Base-by-base conservation (phyloP, 1,139 yeast species). In the Wickerhamiella infanticola region DNA sequence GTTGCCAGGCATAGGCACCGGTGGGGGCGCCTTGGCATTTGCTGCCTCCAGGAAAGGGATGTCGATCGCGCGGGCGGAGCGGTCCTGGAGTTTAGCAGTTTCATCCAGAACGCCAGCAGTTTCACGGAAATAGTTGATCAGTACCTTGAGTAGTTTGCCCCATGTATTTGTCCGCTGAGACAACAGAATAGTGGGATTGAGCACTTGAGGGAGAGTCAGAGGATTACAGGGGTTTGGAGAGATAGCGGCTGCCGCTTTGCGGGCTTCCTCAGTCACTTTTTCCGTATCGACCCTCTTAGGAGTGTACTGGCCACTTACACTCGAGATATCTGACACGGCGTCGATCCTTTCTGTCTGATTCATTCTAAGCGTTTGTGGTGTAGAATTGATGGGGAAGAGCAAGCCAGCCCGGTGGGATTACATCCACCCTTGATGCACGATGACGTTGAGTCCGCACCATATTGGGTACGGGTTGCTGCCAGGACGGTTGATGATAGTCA, bases 101-200 rank as follows among this genome's bases (percentile, higher is more conserved):
- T 85, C 95, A 58, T 86, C 95, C 60, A 85, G 93, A 42, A 83
- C 90, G 23, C 81, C 74, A 11, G 85, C 84, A 43, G 79, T 81
- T 56, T 86, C 95, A 53, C 73, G 74, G 51, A 88, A 69, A 60
- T 90, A 90, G 45, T 71, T 74, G 27, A 83, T 72, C 48, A 90
- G 65, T 37, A 88, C 81, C 48, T 79, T 77, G 49, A 86, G 79
- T 46, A 88, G 75, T 45, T 75, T 72, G 52, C 95, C 69, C 96
- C 96, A 90, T 3, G 94, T 81, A 42, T 79, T 74, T 60, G 88
- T 85, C 52, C 98, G 70, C 37, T 75, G 73, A 3, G 95, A 93
- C 54, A 90, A 68, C 5, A 83, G 75, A 51, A 86, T 96, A 1
- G 96, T 85, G 11, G 97, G 97, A 57, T 75, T 79, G 75, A 51